Evolutionary conservation across 768 basidiomycete genomes (phyloP).

Genomic region (Glaciozyma antarctica): DNA sequence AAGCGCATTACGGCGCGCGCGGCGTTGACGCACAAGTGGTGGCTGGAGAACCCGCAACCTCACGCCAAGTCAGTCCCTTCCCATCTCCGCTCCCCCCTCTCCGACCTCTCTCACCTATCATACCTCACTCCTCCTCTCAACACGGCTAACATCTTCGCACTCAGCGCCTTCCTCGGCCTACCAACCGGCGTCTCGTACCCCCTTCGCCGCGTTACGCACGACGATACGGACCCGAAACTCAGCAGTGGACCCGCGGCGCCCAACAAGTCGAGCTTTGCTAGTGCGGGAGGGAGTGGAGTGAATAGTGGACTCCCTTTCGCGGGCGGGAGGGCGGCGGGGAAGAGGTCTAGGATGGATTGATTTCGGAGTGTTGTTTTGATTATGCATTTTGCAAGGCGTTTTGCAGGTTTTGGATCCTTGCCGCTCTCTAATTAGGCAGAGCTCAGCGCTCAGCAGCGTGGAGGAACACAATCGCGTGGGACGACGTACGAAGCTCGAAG

Average conservation of each 20-base stretch:
- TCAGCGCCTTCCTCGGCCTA: constrained; percentile 65
- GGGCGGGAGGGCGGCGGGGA: not conserved
- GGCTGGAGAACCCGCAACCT: constrained; percentile 77
- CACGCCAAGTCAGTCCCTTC: constrained; percentile 56
- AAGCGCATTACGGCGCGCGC: constrained; percentile 70
- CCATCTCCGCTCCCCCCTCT: too few relatives aligned
- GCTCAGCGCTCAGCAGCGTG: too few relatives aligned
- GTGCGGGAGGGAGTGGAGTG: not conserved
- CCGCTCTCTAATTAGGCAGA: too few relatives aligned
- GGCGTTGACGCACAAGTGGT: constrained; percentile 80
- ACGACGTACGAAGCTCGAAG: too few relatives aligned
- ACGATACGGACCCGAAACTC: constrained; percentile 48
- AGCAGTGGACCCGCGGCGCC: not conserved
- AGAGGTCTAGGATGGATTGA: constrained; percentile 1
- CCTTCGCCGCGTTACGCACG: constrained; percentile 77
- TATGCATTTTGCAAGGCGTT: too few relatives aligned
- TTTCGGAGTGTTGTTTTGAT: not conserved
- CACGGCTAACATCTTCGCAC: not conserved
- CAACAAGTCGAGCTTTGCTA: not conserved
- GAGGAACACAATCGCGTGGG: too few relatives aligned
- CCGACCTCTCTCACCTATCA: too few relatives aligned
- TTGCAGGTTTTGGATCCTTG: too few relatives aligned
- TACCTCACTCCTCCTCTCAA: too few relatives aligned
- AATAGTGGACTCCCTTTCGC: not conserved
- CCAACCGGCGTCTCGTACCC: constrained; percentile 65